Percentiles rank a stretch among this genome's conserved stretches.
Conservation (phyloP, 768 basidiomycete species). For the Agaricus blazei region DNA sequence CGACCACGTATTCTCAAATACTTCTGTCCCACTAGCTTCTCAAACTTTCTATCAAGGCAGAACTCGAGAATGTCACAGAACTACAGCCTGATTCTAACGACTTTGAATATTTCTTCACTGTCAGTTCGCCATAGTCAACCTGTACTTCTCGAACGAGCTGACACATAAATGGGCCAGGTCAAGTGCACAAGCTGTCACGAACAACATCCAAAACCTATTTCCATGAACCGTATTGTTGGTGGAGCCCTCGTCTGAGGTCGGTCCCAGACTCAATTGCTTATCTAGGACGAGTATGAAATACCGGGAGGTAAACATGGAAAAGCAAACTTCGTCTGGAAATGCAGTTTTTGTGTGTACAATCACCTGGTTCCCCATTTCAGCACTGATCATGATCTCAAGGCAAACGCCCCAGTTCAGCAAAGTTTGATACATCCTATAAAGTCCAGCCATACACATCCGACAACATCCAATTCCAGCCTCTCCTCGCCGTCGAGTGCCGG, state of each 20-base stretch:
- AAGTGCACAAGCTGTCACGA: slow-evolving; percentile 80
- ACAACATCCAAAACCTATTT: slow-evolving; percentile 63
- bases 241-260: background rate
- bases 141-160: background rate
- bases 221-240: slow-evolving; percentile 65
- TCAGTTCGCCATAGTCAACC: slow-evolving; percentile 18
- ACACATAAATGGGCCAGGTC: slow-evolving; percentile 37
- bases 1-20: slow-evolving; percentile 9
- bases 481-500: slow-evolving; percentile 77
- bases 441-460: slow-evolving; percentile 56
- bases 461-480: slow-evolving; percentile 54
- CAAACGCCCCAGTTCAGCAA: slow-evolving; percentile 79
- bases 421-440: slow-evolving; percentile 54
- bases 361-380: slow-evolving; percentile 1
- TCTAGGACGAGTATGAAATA: slow-evolving; percentile 62
- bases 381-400: slow-evolving; percentile 22
- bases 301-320: slow-evolving; percentile 60
- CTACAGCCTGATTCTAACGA: slow-evolving; percentile 59
- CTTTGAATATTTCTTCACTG: slow-evolving; percentile 82
- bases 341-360: slow-evolving; percentile 47
- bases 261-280: background rate
- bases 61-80: slow-evolving; percentile 73
- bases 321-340: slow-evolving; percentile 82
- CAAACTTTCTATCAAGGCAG: slow-evolving; percentile 68
- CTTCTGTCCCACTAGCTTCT: slow-evolving; percentile 38